These are phyloP conservation scores for Bretziella fagacearum DNA, from an alignment of 2,329 filamentous ascomycete genomes.

Conservation along the genomic window DNA sequence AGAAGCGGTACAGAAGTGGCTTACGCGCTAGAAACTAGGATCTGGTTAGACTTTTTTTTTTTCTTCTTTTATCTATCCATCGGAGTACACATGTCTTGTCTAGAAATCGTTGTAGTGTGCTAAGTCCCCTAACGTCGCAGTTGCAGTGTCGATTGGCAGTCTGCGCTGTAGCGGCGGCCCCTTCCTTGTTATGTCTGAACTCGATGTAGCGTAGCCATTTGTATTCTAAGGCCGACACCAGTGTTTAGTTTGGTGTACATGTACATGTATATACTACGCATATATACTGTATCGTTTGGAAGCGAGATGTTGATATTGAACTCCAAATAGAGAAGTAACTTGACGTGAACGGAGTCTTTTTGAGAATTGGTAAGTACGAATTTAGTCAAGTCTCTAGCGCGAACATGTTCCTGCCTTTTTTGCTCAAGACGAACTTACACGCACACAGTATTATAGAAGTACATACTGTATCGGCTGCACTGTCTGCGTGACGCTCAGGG, in stretches of 20 bases:
- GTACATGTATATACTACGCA: too few relatives aligned
- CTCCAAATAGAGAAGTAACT: too few relatives aligned
- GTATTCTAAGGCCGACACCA: too few relatives aligned
- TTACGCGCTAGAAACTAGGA: too few relatives aligned
- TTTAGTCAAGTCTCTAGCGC: background rate
- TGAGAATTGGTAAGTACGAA: background rate
- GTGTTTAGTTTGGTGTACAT: too few relatives aligned
- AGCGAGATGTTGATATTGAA: too few relatives aligned
- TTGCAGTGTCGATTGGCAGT: background rate
- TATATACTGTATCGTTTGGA: too few relatives aligned
- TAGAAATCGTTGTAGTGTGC: background rate
- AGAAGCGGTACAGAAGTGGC: too few relatives aligned
- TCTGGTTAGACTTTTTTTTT: background rate
- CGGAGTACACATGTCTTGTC: too few relatives aligned
- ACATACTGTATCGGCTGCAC: background rate
- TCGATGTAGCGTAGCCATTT: background rate
- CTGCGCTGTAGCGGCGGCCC: background rate
- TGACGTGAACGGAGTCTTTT: background rate
- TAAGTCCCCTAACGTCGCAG: background rate
- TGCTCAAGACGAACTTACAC: background rate
- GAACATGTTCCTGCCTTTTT: constrained; percentile 2
- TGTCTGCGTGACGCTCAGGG: background rate
- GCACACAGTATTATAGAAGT: background rate
- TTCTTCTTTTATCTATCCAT: too few relatives aligned
- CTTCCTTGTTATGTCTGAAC: constrained; percentile 4